phyloP scores from a whole-genome alignment of 2,329 filamentous ascomycete species.

The Cercospora sesami region DNA sequence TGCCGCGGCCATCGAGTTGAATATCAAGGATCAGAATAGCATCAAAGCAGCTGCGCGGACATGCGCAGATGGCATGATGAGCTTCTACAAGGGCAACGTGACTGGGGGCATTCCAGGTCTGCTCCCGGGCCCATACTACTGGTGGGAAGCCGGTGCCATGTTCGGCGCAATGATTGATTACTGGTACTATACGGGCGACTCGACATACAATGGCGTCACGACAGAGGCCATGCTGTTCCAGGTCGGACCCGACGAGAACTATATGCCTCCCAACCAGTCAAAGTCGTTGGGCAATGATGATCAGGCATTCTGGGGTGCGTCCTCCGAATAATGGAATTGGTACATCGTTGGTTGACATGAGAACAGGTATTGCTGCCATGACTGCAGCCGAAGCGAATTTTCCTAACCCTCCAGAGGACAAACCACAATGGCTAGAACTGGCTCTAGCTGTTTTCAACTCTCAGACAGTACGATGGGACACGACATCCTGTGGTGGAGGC shows the following conservation, averaged over 20 bases:
- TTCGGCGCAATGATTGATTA: constrained; percentile 70
- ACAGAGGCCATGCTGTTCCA: constrained; percentile 62
- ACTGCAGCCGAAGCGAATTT: constrained; percentile 56
- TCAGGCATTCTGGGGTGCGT: constrained; percentile 56
- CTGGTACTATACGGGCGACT: constrained; percentile 67
- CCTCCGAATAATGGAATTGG: too few species aligned
- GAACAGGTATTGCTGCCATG: constrained; percentile 53
- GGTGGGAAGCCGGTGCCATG: constrained; percentile 68
- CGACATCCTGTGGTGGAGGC: constrained; percentile 41
- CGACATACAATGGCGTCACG: constrained; percentile 61
- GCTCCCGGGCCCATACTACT: constrained; percentile 68
- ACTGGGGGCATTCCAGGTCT: constrained; percentile 54
- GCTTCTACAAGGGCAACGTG: constrained; percentile 55
- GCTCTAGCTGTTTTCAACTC: constrained; percentile 47
- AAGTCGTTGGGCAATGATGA: constrained; percentile 56
- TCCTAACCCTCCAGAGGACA: constrained; percentile 43
- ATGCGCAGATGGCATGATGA: constrained; percentile 53
- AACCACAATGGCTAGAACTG: constrained; percentile 50
- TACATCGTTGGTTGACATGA: not conserved
- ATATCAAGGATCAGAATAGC: constrained; percentile 38
- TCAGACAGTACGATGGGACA: constrained; percentile 43
- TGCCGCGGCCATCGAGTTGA: constrained; percentile 28
- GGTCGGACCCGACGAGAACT: constrained; percentile 57
- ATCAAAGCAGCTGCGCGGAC: constrained; percentile 47
- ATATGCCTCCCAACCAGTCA: constrained; percentile 53